phyloP scores from a whole-genome alignment of 2,329 filamentous ascomycete genomes.

The Lanzia echinophila region DNA sequence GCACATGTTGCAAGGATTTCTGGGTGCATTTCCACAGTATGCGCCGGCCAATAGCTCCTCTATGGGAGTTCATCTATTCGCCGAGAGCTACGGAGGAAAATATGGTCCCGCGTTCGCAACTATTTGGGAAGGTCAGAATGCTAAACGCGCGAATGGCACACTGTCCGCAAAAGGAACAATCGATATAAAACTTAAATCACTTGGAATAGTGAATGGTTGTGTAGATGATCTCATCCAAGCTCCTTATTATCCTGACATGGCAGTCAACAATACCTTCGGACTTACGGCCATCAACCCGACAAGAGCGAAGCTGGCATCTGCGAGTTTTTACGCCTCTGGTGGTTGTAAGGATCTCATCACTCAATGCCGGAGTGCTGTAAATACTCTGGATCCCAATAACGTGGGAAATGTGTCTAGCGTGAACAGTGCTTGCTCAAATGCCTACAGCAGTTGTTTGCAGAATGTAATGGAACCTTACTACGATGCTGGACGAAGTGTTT shows the following conservation, averaged over 20 bases:
- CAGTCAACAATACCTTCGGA: conserved; percentile 59
- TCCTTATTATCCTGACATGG: conserved; percentile 50
- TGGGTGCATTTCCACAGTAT: conserved; percentile 51
- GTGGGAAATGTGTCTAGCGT: conserved; percentile 34
- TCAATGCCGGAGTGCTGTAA: conserved; percentile 42
- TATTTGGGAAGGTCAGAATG: conserved; percentile 56
- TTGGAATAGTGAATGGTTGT: conserved; percentile 67
- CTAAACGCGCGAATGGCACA: conserved; percentile 43
- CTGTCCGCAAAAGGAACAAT: conserved; percentile 45
- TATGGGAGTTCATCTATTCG: conserved; percentile 57
- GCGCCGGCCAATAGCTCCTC: conserved; percentile 45
- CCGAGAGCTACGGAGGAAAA: conserved; percentile 64
- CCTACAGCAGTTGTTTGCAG: conserved; percentile 29
- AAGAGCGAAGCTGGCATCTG: conserved; percentile 40
- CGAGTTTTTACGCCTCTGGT: conserved; percentile 38
- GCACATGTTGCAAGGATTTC: conserved; percentile 54
- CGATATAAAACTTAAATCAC: conserved; percentile 52
- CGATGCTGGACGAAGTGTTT: conserved; percentile 30
- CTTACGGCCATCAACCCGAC: conserved; percentile 49
- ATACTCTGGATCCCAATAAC: conserved; percentile 35
- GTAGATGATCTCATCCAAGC: conserved; percentile 58
- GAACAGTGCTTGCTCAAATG: conserved; percentile 30
- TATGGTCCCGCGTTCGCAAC: conserved; percentile 61
- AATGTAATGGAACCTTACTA: conserved; percentile 31
- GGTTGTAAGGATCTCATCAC: conserved; percentile 50